Evolutionary conservation across 2,329 filamentous ascomycete species (phyloP).

Genomic region (Hypoxylon sp.): DNA sequence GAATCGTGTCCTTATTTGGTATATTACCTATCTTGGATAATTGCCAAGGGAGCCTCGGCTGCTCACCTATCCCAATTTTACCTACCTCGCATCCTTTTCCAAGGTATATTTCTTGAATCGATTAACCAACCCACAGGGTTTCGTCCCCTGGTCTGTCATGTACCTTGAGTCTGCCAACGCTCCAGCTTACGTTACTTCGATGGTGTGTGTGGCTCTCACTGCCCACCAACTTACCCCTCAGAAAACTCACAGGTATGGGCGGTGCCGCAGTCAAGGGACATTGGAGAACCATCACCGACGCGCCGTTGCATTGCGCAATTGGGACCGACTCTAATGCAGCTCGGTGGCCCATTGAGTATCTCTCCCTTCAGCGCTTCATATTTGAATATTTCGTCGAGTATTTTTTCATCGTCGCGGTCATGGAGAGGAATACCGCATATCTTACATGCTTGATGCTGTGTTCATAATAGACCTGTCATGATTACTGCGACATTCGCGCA

Average conservation of each 20-base stretch:
- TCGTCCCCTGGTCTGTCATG: slow-evolving; percentile 36
- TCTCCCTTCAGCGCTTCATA: slow-evolving; percentile 8
- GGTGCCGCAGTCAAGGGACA: slow-evolving; percentile 19
- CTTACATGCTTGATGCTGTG: slow-evolving; percentile 26
- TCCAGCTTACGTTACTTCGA: slow-evolving; percentile 28
- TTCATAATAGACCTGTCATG: slow-evolving; percentile 10
- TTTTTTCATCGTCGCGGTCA: slow-evolving; percentile 16
- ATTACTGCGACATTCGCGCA: slow-evolving; percentile 28
- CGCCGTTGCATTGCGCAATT: slow-evolving; percentile 19
- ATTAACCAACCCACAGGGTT: slow-evolving; percentile 19
- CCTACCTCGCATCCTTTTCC: slow-evolving; percentile 34
- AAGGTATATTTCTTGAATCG: slow-evolving; percentile 25
- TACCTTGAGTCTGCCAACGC: slow-evolving; percentile 31
- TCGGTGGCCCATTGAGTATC: slow-evolving; percentile 10
- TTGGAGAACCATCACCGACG: slow-evolving; percentile 16
- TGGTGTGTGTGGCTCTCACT: slow-evolving; percentile 6
- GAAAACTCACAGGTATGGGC: slow-evolving; percentile 30
- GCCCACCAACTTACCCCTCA: slow-evolving; percentile 39
- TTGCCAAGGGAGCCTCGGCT: slow-evolving; percentile 20
- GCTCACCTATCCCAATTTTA: slow-evolving; percentile 16
- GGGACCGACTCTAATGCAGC: slow-evolving; percentile 3
- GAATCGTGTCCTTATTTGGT: slow-evolving; percentile 28
- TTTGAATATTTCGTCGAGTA: slow-evolving; percentile 15
- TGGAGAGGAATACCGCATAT: slow-evolving; percentile 26
- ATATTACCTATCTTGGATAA: slow-evolving; percentile 12